Percentiles rank a stretch among this genome's conserved stretches.
phyloP scores from a whole-genome alignment of 2,329 filamentous ascomycete genomes.

The Sclerotinia subarctica region DNA sequence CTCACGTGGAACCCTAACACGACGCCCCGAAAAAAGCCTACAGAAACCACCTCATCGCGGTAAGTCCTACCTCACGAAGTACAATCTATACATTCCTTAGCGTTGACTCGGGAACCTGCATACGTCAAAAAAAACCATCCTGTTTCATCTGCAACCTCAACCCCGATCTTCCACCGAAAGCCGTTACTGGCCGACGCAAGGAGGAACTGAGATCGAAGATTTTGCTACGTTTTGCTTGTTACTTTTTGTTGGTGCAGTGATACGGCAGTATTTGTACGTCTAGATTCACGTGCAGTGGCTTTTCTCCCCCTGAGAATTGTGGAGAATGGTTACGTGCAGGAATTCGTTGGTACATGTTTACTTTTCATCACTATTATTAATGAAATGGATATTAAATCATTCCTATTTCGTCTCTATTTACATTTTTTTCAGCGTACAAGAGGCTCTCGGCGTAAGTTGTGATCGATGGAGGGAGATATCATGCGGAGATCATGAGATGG shows the following conservation, averaged over 20 bases:
- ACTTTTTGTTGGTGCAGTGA: slow-evolving; percentile 7
- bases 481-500: slow-evolving; percentile 20
- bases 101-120: slow-evolving; percentile 19
- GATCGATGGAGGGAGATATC: slow-evolving; percentile 7
- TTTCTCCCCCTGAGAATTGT: slow-evolving; percentile 7
- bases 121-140: slow-evolving; percentile 18
- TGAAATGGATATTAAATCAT: not conserved
- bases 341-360: not conserved
- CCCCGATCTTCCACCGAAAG: slow-evolving; percentile 18
- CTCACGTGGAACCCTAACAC: slow-evolving; percentile 4
- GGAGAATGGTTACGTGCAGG: slow-evolving; percentile 8
- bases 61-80: not conserved
- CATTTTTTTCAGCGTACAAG: not conserved
- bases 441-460: slow-evolving; percentile 9
- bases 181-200: slow-evolving; percentile 21
- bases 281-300: slow-evolving; percentile 14
- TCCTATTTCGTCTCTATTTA: not conserved
- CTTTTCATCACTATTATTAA: not conserved
- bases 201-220: not conserved
- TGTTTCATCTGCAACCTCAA: slow-evolving; percentile 15
- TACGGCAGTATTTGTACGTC: slow-evolving; percentile 11
- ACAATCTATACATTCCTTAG: slow-evolving; percentile 14
- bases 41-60: slow-evolving; percentile 1
- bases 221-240: not conserved
- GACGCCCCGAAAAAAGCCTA: slow-evolving; percentile 1